A percentile compares a stretch with the other conserved stretches of the same genome.
phyloP scores from a whole-genome alignment of 176 grass and related monocot species.

The sorghum (Sorghum bicolor) region DNA sequence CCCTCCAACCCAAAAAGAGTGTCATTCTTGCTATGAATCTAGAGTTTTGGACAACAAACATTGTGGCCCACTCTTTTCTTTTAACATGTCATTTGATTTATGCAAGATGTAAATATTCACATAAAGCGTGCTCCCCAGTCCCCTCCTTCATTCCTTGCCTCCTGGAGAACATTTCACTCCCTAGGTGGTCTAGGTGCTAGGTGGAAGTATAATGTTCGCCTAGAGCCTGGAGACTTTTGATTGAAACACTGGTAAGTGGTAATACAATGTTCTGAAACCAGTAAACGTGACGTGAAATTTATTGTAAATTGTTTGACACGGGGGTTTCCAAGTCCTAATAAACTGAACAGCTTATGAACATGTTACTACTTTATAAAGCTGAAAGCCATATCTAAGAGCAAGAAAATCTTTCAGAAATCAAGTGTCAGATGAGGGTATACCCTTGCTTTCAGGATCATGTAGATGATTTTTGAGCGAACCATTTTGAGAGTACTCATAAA shows the following conservation, averaged over 20 bases:
- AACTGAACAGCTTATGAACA: not conserved
- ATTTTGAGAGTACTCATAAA: conserved; percentile 96
- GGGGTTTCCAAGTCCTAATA: not conserved
- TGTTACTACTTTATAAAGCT: not conserved
- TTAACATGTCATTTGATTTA: not conserved
- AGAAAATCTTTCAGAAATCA: conserved; percentile 21
- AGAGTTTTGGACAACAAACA: no score
- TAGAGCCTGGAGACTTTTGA: not conserved
- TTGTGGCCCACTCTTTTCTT: not conserved
- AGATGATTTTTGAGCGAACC: conserved; percentile 94
- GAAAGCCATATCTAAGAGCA: not conserved
- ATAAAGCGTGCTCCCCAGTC: not conserved
- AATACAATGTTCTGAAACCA: not conserved
- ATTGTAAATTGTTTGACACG: not conserved
- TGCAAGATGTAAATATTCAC: not conserved
- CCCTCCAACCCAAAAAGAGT: not conserved
- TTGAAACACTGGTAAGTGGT: not conserved
- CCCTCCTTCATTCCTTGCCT: not conserved
- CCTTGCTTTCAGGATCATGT: conserved; percentile 88
- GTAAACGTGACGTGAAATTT: conserved; percentile 1
- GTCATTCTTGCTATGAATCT: not conserved
- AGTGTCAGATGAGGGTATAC: conserved; percentile 36
- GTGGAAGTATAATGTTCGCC: not conserved
- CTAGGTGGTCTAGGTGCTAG: not conserved
- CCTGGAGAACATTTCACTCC: not conserved